These are phyloP conservation scores for Sporothrix luriei DNA, from an alignment of 2,329 filamentous ascomycete genomes.

Conservation along the genomic window DNA sequence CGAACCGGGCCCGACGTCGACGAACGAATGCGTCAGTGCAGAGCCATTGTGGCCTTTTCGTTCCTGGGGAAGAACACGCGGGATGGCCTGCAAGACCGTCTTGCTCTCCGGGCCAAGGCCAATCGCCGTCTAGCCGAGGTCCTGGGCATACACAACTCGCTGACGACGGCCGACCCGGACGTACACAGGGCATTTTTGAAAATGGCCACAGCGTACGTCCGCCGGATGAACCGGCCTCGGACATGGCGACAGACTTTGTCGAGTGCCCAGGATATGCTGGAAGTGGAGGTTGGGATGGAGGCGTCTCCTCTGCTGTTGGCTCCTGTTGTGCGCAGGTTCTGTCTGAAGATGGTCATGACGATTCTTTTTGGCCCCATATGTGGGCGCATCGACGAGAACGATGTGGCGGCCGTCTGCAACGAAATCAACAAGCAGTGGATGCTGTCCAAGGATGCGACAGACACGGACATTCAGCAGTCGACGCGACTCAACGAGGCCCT, in stretches of 20 bases:
- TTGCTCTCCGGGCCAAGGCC: not conserved
- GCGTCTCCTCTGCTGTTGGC: not conserved
- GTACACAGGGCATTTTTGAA: not conserved
- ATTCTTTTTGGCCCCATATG: not conserved
- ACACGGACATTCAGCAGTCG: not conserved
- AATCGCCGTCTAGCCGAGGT: not conserved
- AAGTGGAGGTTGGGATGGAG: not conserved
- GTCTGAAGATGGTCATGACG: not conserved
- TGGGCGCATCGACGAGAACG: not conserved
- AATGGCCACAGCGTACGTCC: not conserved
- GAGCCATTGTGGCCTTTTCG: not conserved
- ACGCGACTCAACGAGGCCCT: not conserved
- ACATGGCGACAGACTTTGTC: not conserved
- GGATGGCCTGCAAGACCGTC: not conserved
- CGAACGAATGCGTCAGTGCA: not conserved
- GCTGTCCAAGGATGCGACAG: not conserved
- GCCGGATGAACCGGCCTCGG: not conserved
- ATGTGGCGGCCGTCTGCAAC: not conserved
- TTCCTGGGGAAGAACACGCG: not conserved
- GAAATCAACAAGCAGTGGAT: conserved; percentile 15
- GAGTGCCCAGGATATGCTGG: not conserved
- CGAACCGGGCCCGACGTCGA: not conserved
- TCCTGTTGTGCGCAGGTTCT: not conserved
- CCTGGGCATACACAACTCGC: not conserved
- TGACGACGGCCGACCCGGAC: not conserved